Evolutionary conservation across 2,329 filamentous ascomycete genomes (phyloP), one percentile per base, ranked within the genome.

Genomic region (Lizonia empirigonia): DNA sequence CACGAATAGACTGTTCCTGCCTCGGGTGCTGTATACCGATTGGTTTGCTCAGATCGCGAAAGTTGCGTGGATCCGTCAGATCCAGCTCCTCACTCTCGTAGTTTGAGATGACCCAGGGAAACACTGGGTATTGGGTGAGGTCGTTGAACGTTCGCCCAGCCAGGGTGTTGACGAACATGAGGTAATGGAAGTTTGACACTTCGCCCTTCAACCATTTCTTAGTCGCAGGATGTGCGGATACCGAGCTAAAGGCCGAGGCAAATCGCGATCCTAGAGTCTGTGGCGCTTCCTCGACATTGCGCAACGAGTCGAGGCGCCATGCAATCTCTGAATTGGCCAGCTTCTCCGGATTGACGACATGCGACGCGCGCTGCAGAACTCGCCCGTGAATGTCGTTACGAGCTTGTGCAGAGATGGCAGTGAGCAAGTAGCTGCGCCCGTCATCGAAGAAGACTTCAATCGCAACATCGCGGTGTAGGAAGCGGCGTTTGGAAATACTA

Each of bases 381-480:
- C 88, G 90, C 13, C 81, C 79, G 60, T 90, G 91, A 3, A 99
- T 79, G 50, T 93, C 89, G 67, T 99, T 91, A 55, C 94, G 84
- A 29, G 85, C 78, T 24, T 77, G 76, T 0, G 88, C 82, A 27
- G 88, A 91, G 50, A 91, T 88, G 3, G 91, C 86, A 0, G 93
- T 97, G 50, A 99, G 75, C 13, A 99, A 80, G 70, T 97, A 99
- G 75, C 94, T 99, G 48, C 91, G 87, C 1, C 94, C 94, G 69
- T 99, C 95, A 0, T 91, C 92, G 70, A 99, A 99, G 77, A 99
- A 99, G 2, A 97, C 84, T 69, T 99, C 94, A n/a, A 97, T 86
- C 0, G 91, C 91, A 10, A 99, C 94, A 67, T 99, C 93, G 20
- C 94, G 87, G 74, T 97, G 96, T 4, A 99, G 77, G 72, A 97